Evolutionary conservation across 2,329 filamentous ascomycete species (phyloP).

Genomic region (Orbilia ellipsospora): DNA sequence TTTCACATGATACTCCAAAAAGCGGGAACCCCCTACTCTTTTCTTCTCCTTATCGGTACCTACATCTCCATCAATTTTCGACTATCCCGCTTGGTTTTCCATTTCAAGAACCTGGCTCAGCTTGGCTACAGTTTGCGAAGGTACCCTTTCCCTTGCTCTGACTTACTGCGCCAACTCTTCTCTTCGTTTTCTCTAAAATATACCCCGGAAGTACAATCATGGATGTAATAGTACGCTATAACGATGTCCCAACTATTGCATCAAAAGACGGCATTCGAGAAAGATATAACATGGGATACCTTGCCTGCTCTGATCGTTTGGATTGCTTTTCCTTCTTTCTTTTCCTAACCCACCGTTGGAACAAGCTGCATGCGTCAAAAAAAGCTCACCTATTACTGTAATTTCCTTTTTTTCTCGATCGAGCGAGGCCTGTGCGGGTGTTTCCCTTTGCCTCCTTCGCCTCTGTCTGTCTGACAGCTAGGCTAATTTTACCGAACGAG

Average conservation of each 20-base stretch:
- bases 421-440: constrained; percentile 1
- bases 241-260: constrained; percentile 15
- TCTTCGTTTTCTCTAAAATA: constrained; percentile 1
- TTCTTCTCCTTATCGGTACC: background rate
- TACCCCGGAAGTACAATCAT: background rate
- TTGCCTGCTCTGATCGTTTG: background rate
- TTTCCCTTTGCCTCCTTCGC: constrained; percentile 2
- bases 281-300: constrained; percentile 2
- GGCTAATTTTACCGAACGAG: constrained; percentile 22
- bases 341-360: background rate
- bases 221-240: background rate
- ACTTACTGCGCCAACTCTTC: too few relatives aligned
- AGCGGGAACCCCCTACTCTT: background rate
- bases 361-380: constrained; percentile 3
- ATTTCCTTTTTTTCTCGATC: constrained; percentile 3
- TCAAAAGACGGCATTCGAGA: constrained; percentile 16
- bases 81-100: background rate
- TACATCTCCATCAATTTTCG: constrained; percentile 1
- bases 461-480: constrained; percentile 16
- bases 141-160: background rate
- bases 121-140: constrained; percentile 7
- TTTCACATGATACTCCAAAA: constrained; percentile 8
- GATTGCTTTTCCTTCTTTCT: background rate
- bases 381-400: background rate
- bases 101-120: background rate